Percentiles rank a stretch among this genome's conserved stretches.
Conservation (phyloP, 2,329 filamentous ascomycete species). For the Diaporthe amygdali region DNA sequence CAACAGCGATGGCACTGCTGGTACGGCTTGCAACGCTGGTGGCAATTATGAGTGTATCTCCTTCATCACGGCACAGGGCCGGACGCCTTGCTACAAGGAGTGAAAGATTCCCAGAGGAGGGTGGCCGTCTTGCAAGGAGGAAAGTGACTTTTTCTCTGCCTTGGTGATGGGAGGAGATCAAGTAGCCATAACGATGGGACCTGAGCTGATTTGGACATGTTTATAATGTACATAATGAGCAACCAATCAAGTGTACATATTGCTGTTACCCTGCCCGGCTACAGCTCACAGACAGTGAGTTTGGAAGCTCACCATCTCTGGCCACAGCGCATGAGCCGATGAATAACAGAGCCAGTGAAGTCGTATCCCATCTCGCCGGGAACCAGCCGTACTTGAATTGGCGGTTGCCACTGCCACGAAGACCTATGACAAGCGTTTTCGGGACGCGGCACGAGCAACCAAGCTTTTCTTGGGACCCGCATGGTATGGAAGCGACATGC, state of each 20-base stretch:
- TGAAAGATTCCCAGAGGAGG: neutral
- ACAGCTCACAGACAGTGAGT: too few relatives aligned
- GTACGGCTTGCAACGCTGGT: neutral
- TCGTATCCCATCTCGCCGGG: neutral
- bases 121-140: neutral
- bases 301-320: too few relatives aligned
- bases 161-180: neutral
- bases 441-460: neutral
- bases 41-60: neutral
- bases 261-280: neutral
- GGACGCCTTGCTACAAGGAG: conserved; percentile 5
- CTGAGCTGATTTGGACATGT: neutral
- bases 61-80: neutral
- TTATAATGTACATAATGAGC: conserved; percentile 1
- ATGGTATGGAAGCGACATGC: neutral
- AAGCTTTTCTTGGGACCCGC: neutral
- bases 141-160: too few relatives aligned
- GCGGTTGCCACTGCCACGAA: neutral
- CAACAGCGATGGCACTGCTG: neutral
- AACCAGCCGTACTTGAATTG: neutral
- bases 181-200: neutral
- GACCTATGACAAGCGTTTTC: neutral
- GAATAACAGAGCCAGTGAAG: neutral
- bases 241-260: neutral
- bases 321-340: neutral